Evolutionary conservation across 371 early-diverging fungal species (phyloP), one percentile per base, ranked within the genome.

Genomic region (Lichtheimia corymbifera): DNA sequence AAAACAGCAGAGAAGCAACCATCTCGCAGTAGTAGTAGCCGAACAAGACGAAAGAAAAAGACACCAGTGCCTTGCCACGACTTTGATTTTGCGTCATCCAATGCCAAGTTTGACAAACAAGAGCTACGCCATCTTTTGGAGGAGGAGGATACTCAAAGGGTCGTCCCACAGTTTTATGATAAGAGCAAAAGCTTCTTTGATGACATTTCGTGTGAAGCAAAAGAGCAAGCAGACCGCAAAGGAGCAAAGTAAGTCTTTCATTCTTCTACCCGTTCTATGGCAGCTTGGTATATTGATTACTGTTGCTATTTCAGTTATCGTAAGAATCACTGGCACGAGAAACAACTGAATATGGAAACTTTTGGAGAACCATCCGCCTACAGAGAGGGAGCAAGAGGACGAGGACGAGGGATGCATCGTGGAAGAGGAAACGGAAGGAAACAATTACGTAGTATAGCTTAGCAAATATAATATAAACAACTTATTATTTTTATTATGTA

Each of bases 181-280:
- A 63, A 59, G 53, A 80, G 70, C 22, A 83, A 83, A 58, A 90
- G 91, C 24, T 95, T 95, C 79, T 96, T 96, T 76, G 97, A 96
- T 71, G 87, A 95, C 73, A 96, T 96, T 63, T 95, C 95, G 25
- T 93, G 94, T 70, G 95, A 95, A 66, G 82, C 88, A 43, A 93
- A 91, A 72, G 95, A 94, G 63, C 83, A 92, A 66, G 73, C 66
- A 57, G 83, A 79, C 25, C 30, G 69, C 63, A 52, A 60, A 41
- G 56, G 61, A 25, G 43, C 56, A 53, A 50, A 59, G 68, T 58
- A 45, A 50, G 42, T 35, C 6, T 35, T 11, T 41, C n/a, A 61
- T 18, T 30, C 22, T 5, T 50, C 50, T 22, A 22, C 2, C 6
- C 0, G 22, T 51, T 0, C 1, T 2, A 6, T 35, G 9, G 4